Base-by-base conservation (phyloP, 2,329 filamentous ascomycete genomes). In the Xylariales sp. region DNA sequence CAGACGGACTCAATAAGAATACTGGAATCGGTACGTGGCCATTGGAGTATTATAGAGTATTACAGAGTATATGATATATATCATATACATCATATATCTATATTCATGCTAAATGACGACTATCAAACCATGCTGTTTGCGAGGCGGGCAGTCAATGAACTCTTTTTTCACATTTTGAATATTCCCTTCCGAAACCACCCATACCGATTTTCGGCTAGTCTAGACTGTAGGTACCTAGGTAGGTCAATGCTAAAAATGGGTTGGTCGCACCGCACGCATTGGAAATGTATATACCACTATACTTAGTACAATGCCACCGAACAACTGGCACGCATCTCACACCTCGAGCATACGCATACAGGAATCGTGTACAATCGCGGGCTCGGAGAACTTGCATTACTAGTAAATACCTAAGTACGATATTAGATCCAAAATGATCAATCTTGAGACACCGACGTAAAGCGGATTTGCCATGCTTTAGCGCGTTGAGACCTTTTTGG, bases 361-460 rank as follows among this genome's bases (percentile, higher is more conserved):
- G 45, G 43, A 50, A 23, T 49, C 10, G 36, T 52, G 28, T 34
- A 12, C 34, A n/a, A 18, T 5, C 32, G 52, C 49, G 36, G 43
- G 23, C 23, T 23, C 23, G 49, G 53, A 9, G 18, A 49, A 41
- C 39, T 14, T 4, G 28, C n/a, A 41, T 32, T 49, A 23, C 2
- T 23, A 23, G 23, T 23, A 23, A 23, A 23, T 23, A 23, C 2
- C 23, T 23, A 18, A 32, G 14, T 39, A 59, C 48, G 43, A 39
- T 39, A 10, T 39, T 18, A 9, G 8, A 64, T 41, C 4, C 18
- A 49, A 14, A 58, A 43, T 18, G 23, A 43, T 16, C 34, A 7
- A 46, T 55, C 50, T 48, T 60, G 65, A 67, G 60, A 67, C 65
- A 39, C 45, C 56, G 57, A 34, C 28, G 46, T 46, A 23, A n/a